Evolutionary conservation across 73 alveolate species (phyloP).

Genomic region (Symbiodinium natans): DNA sequence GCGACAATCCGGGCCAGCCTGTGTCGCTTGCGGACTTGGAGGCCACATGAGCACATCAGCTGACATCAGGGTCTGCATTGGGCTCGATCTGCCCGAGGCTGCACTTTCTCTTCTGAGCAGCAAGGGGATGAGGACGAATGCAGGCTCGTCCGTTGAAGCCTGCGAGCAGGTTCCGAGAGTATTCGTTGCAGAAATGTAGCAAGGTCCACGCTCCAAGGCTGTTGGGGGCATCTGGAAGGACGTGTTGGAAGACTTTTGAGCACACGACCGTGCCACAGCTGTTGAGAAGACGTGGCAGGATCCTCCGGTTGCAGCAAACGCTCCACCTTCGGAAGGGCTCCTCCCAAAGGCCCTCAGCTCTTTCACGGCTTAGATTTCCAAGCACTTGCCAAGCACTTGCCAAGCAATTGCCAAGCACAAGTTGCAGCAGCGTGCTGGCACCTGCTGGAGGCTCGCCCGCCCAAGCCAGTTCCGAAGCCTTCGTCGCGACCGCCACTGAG

Average conservation of each 20-base stretch:
- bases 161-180: not conserved
- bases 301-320: too few relatives aligned
- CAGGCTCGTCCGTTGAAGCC: not conserved
- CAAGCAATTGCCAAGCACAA: not conserved
- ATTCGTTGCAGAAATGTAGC: not conserved
- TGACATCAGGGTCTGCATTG: too few relatives aligned
- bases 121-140: not conserved
- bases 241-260: not conserved
- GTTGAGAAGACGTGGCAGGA: too few relatives aligned
- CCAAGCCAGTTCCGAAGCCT: not conserved
- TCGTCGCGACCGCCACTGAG: not conserved
- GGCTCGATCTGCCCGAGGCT: too few relatives aligned
- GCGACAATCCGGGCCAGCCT: not conserved
- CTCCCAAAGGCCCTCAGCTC: too few relatives aligned
- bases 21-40: not conserved
- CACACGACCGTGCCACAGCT: too few relatives aligned
- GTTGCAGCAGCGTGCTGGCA: too few relatives aligned
- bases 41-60: not conserved
- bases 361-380: too few relatives aligned
- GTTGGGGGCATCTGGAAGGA: slow-evolving; percentile 3
- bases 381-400: too few relatives aligned
- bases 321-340: too few relatives aligned
- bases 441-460: not conserved
- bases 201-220: not conserved
- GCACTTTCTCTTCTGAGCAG: not conserved